Conservation (phyloP, 371 early-diverging fungal genomes). For the Syncephalastrum contaminatum region DNA sequence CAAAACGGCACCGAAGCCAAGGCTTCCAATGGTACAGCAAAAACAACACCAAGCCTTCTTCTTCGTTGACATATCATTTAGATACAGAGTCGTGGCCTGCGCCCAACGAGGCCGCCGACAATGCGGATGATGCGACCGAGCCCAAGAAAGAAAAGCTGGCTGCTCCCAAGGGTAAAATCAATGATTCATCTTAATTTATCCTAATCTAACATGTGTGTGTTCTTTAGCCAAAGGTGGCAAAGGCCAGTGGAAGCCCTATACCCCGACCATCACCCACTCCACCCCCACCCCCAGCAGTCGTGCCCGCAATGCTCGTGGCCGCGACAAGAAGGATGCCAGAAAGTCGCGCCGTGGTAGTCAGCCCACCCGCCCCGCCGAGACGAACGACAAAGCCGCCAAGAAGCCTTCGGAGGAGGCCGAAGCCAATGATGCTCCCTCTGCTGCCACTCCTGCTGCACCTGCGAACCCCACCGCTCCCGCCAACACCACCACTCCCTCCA, state of each 20-base stretch:
- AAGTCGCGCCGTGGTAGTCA: conserved; percentile 23
- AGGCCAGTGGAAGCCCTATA: conserved; percentile 60
- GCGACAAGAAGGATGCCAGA: conserved; percentile 10
- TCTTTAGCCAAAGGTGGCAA: conserved; percentile 39
- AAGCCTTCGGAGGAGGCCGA: not conserved
- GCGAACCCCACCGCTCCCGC: no score
- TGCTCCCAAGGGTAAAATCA: conserved; percentile 12
- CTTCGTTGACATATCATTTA: not conserved
- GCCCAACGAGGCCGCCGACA: conserved; percentile 36
- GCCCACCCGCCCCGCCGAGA: conserved; percentile 6
- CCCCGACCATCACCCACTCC: conserved; percentile 60
- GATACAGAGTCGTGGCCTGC: conserved; percentile 36
- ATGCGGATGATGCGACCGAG: conserved; percentile 22
- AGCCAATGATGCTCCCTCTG: not conserved
- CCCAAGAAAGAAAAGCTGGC: conserved; percentile 42
- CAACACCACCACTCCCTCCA: not conserved
- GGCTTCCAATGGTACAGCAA: conserved; percentile 6
- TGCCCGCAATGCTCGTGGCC: conserved; percentile 18
- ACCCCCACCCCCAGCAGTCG: conserved; percentile 27
- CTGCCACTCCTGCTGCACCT: no score
- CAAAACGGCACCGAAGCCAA: conserved; percentile 8
- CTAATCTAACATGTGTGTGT: not conserved
- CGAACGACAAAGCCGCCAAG: conserved; percentile 2
- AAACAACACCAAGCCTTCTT: conserved; percentile 2
- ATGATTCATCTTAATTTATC: not conserved